These are phyloP conservation scores for Blepharisma undulans DNA, from an alignment of 169 alveolate genomes.

Conservation along the genomic window DNA sequence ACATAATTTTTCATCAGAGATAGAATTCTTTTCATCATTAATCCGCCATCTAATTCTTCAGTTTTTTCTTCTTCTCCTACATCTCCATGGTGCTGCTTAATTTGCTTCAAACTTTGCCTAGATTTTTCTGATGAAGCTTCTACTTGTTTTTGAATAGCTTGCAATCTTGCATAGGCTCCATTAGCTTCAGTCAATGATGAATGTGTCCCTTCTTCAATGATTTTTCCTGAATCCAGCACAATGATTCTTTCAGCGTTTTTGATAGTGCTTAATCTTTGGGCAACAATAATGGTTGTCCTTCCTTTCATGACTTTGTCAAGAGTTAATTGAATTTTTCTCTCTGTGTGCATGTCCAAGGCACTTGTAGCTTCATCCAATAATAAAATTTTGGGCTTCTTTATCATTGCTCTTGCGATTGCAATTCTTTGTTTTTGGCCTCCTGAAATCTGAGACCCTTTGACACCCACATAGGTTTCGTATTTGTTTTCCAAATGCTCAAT, in stretches of 20 bases:
- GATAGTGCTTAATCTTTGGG: conserved; percentile 64
- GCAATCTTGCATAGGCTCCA: background rate
- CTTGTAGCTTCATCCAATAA: conserved; percentile 94
- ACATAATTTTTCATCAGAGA: background rate
- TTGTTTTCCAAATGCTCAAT: conserved; percentile 75
- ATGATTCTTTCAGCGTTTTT: conserved; percentile 56
- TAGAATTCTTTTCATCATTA: background rate
- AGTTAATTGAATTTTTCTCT: conserved; percentile 84
- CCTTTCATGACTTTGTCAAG: conserved; percentile 50
- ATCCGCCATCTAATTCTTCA: background rate
- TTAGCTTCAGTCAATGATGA: conserved; percentile 20
- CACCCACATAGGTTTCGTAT: conserved; percentile 76
- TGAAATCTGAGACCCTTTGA: conserved; percentile 62
- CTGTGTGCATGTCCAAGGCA: conserved; percentile 90
- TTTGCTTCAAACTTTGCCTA: background rate
- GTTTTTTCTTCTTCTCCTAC: background rate
- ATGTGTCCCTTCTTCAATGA: conserved; percentile 69
- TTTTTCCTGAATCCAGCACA: conserved; percentile 56
- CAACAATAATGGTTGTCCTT: conserved; percentile 66
- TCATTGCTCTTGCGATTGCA: conserved; percentile 86
- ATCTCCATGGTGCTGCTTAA: background rate
- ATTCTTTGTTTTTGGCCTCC: conserved; percentile 82
- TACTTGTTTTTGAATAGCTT: background rate
- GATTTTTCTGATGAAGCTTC: background rate
- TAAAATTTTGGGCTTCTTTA: conserved; percentile 81